Conservation (phyloP, 257 asterid genomes). For the Petunia axillaris region DNA sequence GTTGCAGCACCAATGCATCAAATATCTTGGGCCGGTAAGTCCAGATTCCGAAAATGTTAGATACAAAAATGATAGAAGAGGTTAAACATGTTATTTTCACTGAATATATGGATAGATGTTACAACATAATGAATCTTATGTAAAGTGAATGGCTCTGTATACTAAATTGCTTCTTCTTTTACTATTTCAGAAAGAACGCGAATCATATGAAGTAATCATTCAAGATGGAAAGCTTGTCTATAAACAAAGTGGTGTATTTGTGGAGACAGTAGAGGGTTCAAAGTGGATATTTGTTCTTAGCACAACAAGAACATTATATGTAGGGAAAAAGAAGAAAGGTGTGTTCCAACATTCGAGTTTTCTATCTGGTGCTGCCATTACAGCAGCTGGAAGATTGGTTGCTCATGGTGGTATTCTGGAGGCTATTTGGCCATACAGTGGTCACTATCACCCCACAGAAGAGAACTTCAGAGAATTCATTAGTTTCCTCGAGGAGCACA, state of each 20-base stretch:
- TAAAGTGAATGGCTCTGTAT: too few relatives aligned
- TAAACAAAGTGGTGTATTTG: conserved; percentile 63
- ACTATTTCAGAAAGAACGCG: conserved; percentile 72
- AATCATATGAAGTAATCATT: conserved; percentile 66
- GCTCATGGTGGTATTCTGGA: conserved; percentile 77
- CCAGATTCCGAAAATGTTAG: not conserved
- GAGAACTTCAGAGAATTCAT: conserved; percentile 86
- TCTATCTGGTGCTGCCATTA: conserved; percentile 89
- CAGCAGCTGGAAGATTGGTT: conserved; percentile 92
- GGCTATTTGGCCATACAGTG: conserved; percentile 98
- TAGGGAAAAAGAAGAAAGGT: conserved; percentile 84
- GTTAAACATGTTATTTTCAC: too few relatives aligned
- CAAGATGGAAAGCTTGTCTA: conserved; percentile 71
- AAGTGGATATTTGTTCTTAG: conserved; percentile 96
- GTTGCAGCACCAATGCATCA: conserved; percentile 83
- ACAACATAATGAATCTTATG: not conserved
- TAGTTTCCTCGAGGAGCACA: conserved; percentile 78
- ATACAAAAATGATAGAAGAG: not conserved
- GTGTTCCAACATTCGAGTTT: conserved; percentile 92
- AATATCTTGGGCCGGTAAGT: conserved; percentile 90
- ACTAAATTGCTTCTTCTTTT: conserved; percentile 25
- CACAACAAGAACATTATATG: conserved; percentile 72
- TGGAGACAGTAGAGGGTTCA: conserved; percentile 70
- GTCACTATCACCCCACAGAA: conserved; percentile 93
- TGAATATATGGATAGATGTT: not conserved